Evolutionary conservation across 2,329 filamentous ascomycete genomes (phyloP).

Genomic region (Sarocladium oryzae): DNA sequence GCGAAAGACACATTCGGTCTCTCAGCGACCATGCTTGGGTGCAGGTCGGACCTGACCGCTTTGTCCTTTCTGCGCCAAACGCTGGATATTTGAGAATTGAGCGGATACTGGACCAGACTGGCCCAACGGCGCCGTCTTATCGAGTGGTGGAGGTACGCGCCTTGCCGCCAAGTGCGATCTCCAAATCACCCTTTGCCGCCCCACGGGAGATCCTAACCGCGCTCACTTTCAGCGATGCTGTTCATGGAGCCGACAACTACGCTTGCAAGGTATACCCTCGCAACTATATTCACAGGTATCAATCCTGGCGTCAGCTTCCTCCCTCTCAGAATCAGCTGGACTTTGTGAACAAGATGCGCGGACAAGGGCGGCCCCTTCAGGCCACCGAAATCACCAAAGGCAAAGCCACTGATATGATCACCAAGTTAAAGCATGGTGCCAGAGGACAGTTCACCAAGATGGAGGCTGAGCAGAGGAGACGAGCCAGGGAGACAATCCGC

Average conservation of each 20-base stretch:
- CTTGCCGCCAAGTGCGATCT: conserved; percentile 30
- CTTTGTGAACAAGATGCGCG: conserved; percentile 62
- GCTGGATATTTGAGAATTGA: conserved; percentile 57
- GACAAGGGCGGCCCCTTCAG: conserved; percentile 45
- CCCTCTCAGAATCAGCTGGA: conserved; percentile 61
- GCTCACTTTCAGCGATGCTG: conserved; percentile 63
- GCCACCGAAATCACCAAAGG: conserved; percentile 64
- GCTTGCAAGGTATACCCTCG: conserved; percentile 60
- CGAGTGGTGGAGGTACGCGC: conserved; percentile 42
- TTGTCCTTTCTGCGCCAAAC: conserved; percentile 60
- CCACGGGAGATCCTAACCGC: conserved; percentile 63
- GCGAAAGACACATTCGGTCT: conserved; percentile 70
- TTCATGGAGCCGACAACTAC: conserved; percentile 81
- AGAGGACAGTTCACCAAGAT: conserved; percentile 53
- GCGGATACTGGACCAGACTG: conserved; percentile 21
- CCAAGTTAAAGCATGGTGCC: conserved; percentile 80
- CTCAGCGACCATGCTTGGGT: conserved; percentile 81
- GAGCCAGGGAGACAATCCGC: conserved; percentile 29
- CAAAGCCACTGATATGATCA: conserved; percentile 83
- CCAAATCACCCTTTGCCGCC: conserved; percentile 57
- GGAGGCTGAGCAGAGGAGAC: conserved; percentile 45
- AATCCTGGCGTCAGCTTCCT: conserved; percentile 62
- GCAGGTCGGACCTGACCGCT: conserved; percentile 61
- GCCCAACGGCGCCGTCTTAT: conserved; percentile 25
- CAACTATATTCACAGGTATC: conserved; percentile 57